Evolutionary conservation across 306 rosid genomes (phyloP).

Genomic region (Glycine latifolia): DNA sequence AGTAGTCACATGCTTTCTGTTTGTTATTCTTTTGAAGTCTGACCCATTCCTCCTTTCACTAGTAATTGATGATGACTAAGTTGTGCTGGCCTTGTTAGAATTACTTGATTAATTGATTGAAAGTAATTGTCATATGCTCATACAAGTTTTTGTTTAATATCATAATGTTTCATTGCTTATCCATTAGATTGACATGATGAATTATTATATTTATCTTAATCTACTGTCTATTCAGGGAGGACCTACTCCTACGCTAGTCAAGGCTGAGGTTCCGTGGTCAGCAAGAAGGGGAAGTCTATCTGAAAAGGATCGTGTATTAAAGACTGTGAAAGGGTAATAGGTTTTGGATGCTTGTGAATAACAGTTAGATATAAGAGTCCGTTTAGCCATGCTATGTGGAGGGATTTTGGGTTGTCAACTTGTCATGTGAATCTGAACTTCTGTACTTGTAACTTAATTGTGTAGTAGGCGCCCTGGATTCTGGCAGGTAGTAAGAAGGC

Average conservation of each 20-base stretch:
- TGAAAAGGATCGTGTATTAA: constrained; percentile 91
- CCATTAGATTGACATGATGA: background rate
- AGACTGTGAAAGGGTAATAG: constrained; percentile 93
- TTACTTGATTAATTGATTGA: constrained; percentile 13
- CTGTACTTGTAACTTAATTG: background rate
- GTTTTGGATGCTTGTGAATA: background rate
- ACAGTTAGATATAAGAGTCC: background rate
- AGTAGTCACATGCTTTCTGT: background rate
- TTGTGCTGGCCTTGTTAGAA: background rate
- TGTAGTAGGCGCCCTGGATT: background rate
- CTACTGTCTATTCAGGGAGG: constrained; percentile 64
- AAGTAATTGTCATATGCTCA: background rate
- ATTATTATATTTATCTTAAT: constrained; percentile 26
- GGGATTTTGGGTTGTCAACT: background rate
- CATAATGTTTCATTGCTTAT: background rate
- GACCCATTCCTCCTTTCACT: background rate
- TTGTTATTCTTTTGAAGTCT: constrained; percentile 14
- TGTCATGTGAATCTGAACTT: background rate
- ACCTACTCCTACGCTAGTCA: constrained; percentile 66
- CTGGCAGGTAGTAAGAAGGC: background rate
- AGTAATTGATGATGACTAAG: constrained; percentile 10
- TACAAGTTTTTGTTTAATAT: background rate
- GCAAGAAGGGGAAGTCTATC: constrained; percentile 83
- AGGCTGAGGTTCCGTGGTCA: constrained; percentile 98
- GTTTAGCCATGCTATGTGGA: background rate